Conservation (phyloP, 345 rosid genomes). For the Populus alba region DNA sequence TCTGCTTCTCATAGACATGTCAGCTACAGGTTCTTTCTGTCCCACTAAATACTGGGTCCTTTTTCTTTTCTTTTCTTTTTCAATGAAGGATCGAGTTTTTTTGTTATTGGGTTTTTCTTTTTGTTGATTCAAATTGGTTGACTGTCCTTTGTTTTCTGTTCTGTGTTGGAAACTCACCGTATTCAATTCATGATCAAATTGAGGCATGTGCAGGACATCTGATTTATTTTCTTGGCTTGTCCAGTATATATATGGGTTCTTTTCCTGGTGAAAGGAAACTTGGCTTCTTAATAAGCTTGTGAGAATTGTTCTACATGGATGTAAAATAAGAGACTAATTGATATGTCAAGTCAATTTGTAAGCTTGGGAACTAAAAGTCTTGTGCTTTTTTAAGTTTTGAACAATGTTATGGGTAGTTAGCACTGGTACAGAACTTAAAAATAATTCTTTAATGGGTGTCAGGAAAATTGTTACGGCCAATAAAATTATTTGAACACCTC, state of each 20-base stretch:
- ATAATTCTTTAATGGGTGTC: not conserved
- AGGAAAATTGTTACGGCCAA: not conserved
- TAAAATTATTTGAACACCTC: not conserved
- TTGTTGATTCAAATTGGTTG: not conserved
- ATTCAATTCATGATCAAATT: not conserved
- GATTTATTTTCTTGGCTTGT: not conserved
- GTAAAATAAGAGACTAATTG: not conserved
- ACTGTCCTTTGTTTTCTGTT: not conserved
- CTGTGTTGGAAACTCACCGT: not conserved
- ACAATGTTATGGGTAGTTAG: not conserved
- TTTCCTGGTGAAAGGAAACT: no score
- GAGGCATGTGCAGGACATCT: not conserved
- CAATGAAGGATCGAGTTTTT: not conserved
- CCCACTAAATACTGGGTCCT: not conserved
- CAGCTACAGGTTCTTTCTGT: conserved; percentile 43
- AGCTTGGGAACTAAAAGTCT: not conserved
- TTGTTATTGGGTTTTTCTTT: not conserved
- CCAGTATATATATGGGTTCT: not conserved
- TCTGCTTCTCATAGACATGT: conserved; percentile 46
- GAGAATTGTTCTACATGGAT: not conserved
- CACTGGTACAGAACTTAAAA: not conserved
- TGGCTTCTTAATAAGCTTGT: not conserved
- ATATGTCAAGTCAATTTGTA: not conserved
- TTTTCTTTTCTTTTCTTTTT: no score
- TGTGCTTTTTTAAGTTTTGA: not conserved